phyloP scores from a whole-genome alignment of 1,139 yeast genomes.

The Candida tropicalis region DNA sequence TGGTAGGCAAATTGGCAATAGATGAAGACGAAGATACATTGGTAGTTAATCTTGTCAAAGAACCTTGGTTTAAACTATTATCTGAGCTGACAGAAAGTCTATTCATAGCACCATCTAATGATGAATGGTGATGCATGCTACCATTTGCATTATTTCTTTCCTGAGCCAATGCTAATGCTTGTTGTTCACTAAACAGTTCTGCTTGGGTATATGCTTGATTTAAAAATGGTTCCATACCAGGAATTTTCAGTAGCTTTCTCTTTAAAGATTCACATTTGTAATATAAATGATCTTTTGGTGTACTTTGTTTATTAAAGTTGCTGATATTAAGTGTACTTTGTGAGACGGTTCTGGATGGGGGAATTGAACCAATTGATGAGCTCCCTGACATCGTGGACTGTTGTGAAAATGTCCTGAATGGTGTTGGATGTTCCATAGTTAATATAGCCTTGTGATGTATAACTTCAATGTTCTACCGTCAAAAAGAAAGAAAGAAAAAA shows the following conservation, averaged over 20 bases:
- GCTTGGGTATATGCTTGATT: conserved; percentile 57
- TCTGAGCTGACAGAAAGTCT: conserved; percentile 30
- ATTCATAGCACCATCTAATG: conserved; percentile 15
- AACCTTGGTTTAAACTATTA: conserved; percentile 11
- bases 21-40: conserved; percentile 17
- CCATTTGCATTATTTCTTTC: conserved; percentile 19
- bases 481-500: background rate
- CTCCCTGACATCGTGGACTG: conserved; percentile 34
- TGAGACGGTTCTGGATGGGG: conserved; percentile 36
- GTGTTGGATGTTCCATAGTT: conserved; percentile 19
- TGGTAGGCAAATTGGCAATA: conserved; percentile 1
- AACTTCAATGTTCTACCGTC: background rate
- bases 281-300: conserved; percentile 70
- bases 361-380: conserved; percentile 23
- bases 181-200: conserved; percentile 70
- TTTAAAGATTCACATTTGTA: conserved; percentile 67
- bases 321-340: conserved; percentile 48
- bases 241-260: conserved; percentile 59
- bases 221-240: conserved; percentile 74
- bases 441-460: no score
- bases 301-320: conserved; percentile 64
- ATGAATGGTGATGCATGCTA: conserved; percentile 6
- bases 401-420: conserved; percentile 43
- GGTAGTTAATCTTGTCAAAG: conserved; percentile 15
- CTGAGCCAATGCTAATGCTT: conserved; percentile 61